Conservation (phyloP, 176 grass and related monocot genomes). For the Juncus inflexus region DNA sequence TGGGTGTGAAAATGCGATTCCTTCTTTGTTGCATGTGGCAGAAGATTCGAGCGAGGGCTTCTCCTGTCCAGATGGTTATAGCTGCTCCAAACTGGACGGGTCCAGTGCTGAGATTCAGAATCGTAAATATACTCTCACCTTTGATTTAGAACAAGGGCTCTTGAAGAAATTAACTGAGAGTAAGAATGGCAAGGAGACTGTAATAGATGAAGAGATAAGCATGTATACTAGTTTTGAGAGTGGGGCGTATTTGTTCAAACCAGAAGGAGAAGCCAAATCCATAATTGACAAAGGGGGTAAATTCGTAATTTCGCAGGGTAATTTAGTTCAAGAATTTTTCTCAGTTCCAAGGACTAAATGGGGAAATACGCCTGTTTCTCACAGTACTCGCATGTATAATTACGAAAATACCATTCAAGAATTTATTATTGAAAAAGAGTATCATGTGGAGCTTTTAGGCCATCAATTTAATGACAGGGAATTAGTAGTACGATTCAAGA, state of each 20-base stretch:
- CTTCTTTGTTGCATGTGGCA: slow-evolving; percentile 55
- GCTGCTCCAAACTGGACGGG: slow-evolving; percentile 69
- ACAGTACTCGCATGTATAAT: slow-evolving; percentile 82
- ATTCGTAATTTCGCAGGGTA: slow-evolving; percentile 79
- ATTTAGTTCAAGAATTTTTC: slow-evolving; percentile 76
- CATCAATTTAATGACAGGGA: slow-evolving; percentile 73
- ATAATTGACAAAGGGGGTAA: slow-evolving; percentile 71
- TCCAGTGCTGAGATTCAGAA: slow-evolving; percentile 62
- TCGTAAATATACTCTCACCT: slow-evolving; percentile 60
- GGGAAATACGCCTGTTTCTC: slow-evolving; percentile 60
- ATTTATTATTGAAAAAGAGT: slow-evolving; percentile 93
- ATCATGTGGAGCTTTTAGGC: slow-evolving; percentile 86
- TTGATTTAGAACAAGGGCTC: slow-evolving; percentile 68
- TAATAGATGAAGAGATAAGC: slow-evolving; percentile 79
- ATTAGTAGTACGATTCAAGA: slow-evolving; percentile 90
- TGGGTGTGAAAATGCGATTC: slow-evolving; percentile 65
- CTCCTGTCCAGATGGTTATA: slow-evolving; percentile 78
- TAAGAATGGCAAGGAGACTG: slow-evolving; percentile 35
- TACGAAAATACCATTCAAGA: slow-evolving; percentile 62
- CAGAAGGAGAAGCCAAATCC: slow-evolving; percentile 59
- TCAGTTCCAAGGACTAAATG: slow-evolving; percentile 79
- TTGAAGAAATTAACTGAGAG: slow-evolving; percentile 45
- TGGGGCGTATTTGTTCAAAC: slow-evolving; percentile 97
- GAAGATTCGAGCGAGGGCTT: slow-evolving; percentile 35
- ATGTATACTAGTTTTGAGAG: slow-evolving; percentile 84